Percentiles rank a stretch among this genome's conserved stretches.
phyloP scores from a whole-genome alignment of 768 basidiomycete genomes.

The Sistotremastrum niveocremeum region DNA sequence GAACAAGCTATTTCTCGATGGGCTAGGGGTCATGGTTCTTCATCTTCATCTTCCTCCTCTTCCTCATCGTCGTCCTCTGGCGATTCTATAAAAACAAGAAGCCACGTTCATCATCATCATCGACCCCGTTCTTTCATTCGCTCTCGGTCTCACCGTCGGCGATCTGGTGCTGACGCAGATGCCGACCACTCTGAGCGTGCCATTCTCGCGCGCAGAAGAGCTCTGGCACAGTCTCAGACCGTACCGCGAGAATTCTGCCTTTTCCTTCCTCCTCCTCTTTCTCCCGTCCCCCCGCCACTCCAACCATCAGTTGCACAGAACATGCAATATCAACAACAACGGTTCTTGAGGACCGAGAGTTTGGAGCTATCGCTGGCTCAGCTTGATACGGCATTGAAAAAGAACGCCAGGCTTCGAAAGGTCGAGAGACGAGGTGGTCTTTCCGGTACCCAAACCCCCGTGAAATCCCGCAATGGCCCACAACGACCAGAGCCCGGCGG shows the following conservation, averaged over 20 bases:
- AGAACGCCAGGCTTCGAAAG: constrained; percentile 20
- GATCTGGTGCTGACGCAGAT: constrained; percentile 33
- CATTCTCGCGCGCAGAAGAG: constrained; percentile 48
- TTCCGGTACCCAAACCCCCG: neutral
- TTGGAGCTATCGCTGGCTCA: constrained; percentile 33
- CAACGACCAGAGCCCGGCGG: constrained; percentile 1
- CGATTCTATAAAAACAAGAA: no score
- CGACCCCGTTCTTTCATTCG: constrained; percentile 23
- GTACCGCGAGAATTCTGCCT: constrained; percentile 52
- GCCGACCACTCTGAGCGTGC: constrained; percentile 43
- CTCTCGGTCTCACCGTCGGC: constrained; percentile 31
- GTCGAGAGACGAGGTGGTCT: constrained; percentile 1
- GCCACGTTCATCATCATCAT: constrained; percentile 9
- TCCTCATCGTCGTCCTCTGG: constrained; percentile 25
- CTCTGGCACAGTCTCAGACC: constrained; percentile 44
- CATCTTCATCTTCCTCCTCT: constrained; percentile 32
- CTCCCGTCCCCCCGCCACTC: constrained; percentile 1
- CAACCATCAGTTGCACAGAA: constrained; percentile 3
- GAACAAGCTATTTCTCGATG: constrained; percentile 62
- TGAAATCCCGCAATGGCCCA: neutral
- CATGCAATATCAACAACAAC: constrained; percentile 8
- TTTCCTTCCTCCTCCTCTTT: constrained; percentile 36
- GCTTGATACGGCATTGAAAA: constrained; percentile 36
- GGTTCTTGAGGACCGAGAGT: constrained; percentile 31
- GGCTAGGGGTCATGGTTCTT: constrained; percentile 38